These are phyloP conservation scores for Castanospermum australe DNA, from an alignment of 306 rosid species.

Conservation along the genomic window DNA sequence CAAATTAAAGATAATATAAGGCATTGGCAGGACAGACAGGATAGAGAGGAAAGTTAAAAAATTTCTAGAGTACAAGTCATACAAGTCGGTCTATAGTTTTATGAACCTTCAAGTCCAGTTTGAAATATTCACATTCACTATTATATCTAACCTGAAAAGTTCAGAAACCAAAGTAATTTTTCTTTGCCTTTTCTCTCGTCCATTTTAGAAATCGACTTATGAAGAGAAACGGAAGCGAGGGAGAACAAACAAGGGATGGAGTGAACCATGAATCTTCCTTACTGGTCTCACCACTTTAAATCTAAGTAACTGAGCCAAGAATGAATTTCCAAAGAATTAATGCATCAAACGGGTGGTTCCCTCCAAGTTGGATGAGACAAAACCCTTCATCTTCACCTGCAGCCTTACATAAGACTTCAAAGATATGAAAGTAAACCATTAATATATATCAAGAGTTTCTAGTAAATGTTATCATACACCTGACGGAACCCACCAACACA, in stretches of 20 bases:
- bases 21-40: not conserved
- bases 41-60: not conserved
- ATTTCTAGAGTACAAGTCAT: not conserved
- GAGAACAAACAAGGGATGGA: slow-evolving; percentile 26
- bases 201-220: slow-evolving; percentile 34
- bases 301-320: slow-evolving; percentile 86
- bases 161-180: slow-evolving; percentile 12
- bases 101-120: slow-evolving; percentile 10
- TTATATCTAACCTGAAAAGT: too few species aligned
- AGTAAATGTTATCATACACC: slow-evolving; percentile 12
- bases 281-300: slow-evolving; percentile 29
- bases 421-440: not conserved
- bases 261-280: slow-evolving; percentile 27
- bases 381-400: slow-evolving; percentile 50
- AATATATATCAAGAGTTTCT: not conserved
- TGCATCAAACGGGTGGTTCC: slow-evolving; percentile 32
- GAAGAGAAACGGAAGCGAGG: slow-evolving; percentile 26
- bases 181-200: not conserved
- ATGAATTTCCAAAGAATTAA: slow-evolving; percentile 79
- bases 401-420: slow-evolving; percentile 23
- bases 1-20: not conserved
- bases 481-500: slow-evolving; percentile 29
- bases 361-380: slow-evolving; percentile 28
- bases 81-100: not conserved
- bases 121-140: slow-evolving; percentile 10